Percentiles rank a stretch among this genome's conserved stretches.
Conservation (phyloP, 441 rosid species). For the Cnidoscolus chayamansa region DNA sequence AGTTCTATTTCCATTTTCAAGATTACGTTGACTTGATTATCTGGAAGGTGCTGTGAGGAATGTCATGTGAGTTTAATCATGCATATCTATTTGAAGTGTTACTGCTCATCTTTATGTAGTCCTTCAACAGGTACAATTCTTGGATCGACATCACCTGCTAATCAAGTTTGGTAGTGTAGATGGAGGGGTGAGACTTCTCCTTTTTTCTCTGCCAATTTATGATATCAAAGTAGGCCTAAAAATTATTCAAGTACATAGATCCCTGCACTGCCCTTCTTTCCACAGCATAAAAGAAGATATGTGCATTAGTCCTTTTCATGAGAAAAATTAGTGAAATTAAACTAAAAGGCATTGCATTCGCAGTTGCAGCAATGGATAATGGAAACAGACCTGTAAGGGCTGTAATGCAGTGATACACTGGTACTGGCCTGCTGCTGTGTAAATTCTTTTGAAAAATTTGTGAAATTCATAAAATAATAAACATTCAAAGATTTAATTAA, state of each 20-base stretch:
- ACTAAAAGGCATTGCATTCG: not conserved
- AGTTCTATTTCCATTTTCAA: constrained; percentile 89
- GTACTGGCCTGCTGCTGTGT: too few relatives aligned
- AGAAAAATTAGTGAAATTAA: not conserved
- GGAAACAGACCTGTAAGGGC: too few relatives aligned
- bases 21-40: constrained; percentile 90
- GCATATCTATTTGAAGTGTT: constrained; percentile 6
- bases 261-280: not conserved
- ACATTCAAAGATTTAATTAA: too few relatives aligned
- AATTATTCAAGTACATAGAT: not conserved
- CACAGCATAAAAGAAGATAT: not conserved
- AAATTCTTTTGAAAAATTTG: too few relatives aligned
- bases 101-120: constrained; percentile 19
- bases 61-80: constrained; percentile 6
- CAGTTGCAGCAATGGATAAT: too few relatives aligned
- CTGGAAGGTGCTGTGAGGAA: constrained; percentile 64
- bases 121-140: constrained; percentile 73
- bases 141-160: constrained; percentile 91
- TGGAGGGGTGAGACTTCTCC: constrained; percentile 69
- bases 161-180: constrained; percentile 93
- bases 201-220: constrained; percentile 13
- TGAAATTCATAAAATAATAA: too few relatives aligned
- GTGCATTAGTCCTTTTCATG: not conserved
- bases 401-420: too few relatives aligned
- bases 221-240: not conserved